Percentiles rank a stretch among this genome's conserved stretches.
Conservation (phyloP, 2,329 filamentous ascomycete species). For the Cladorrhinum sp. region DNA sequence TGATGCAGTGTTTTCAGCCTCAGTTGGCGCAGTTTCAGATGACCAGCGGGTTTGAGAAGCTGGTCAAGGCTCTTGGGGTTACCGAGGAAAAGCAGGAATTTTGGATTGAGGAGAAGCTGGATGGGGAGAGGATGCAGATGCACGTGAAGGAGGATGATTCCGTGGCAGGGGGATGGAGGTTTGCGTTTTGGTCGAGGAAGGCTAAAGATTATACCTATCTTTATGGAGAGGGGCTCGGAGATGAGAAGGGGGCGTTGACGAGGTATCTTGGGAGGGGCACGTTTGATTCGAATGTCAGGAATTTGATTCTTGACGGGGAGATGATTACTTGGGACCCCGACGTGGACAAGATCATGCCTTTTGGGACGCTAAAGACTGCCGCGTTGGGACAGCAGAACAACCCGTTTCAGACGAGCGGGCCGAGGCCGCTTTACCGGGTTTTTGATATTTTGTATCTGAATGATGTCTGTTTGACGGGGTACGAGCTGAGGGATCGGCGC, state of each 20-base stretch:
- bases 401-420: constrained; percentile 57
- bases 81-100: constrained; percentile 72
- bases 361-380: constrained; percentile 90
- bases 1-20: constrained; percentile 97
- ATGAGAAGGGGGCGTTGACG: constrained; percentile 74
- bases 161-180: constrained; percentile 66
- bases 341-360: constrained; percentile 78
- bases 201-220: constrained; percentile 95
- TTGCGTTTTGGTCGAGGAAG: constrained; percentile 92
- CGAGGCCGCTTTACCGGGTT: constrained; percentile 75
- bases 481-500: constrained; percentile 77
- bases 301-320: constrained; percentile 90
- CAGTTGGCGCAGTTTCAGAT: constrained; percentile 92
- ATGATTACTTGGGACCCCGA: constrained; percentile 98
- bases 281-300: constrained; percentile 74
- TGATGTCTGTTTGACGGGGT: constrained; percentile 71
- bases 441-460: constrained; percentile 94
- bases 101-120: constrained; percentile 97
- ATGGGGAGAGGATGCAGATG: constrained; percentile 95
- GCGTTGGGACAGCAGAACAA: constrained; percentile 77
- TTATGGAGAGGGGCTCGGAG: constrained; percentile 74
- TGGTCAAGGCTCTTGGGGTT: constrained; percentile 65
- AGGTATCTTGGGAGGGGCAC: constrained; percentile 68
- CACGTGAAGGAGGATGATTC: constrained; percentile 76
- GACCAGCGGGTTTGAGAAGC: constrained; percentile 70